Evolutionary conservation across 2,329 filamentous ascomycete species (phyloP).

Genomic region (Aphanocladium album): DNA sequence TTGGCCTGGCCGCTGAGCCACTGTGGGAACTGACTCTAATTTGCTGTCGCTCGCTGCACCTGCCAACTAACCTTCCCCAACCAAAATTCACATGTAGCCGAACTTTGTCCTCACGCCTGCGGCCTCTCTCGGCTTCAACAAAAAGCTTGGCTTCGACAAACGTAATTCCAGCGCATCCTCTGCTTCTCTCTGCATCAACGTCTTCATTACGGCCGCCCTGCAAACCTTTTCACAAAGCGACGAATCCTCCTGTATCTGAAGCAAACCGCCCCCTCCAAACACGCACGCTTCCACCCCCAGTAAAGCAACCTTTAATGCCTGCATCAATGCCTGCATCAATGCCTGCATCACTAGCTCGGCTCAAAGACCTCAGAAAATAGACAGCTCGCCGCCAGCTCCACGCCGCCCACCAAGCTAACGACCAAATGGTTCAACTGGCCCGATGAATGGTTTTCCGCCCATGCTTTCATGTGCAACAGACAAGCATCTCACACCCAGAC

Average conservation of each 20-base stretch:
- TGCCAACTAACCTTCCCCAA: not conserved
- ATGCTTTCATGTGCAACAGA: not conserved
- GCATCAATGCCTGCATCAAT: not conserved
- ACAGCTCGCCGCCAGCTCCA: not conserved
- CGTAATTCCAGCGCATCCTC: not conserved
- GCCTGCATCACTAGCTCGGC: not conserved
- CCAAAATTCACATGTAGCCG: slow-evolving; percentile 4
- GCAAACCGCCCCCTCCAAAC: not conserved
- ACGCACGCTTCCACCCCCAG: not conserved
- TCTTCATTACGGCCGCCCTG: not conserved
- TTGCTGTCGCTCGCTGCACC: too few species aligned
- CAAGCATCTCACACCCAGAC: not conserved
- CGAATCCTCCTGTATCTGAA: not conserved
- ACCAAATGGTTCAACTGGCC: not conserved
- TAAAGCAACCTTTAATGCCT: not conserved
- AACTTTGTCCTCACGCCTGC: not conserved
- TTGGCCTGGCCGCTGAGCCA: not conserved
- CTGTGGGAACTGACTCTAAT: too few species aligned
- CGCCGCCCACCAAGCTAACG: not conserved
- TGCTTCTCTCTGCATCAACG: not conserved
- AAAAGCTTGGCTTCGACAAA: not conserved
- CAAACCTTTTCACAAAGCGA: not conserved
- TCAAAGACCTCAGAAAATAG: not conserved
- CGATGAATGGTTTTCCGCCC: not conserved
- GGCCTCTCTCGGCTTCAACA: slow-evolving; percentile 10